Conservation (phyloP, 2,329 filamentous ascomycete species). For the Aspergillus tamarii region DNA sequence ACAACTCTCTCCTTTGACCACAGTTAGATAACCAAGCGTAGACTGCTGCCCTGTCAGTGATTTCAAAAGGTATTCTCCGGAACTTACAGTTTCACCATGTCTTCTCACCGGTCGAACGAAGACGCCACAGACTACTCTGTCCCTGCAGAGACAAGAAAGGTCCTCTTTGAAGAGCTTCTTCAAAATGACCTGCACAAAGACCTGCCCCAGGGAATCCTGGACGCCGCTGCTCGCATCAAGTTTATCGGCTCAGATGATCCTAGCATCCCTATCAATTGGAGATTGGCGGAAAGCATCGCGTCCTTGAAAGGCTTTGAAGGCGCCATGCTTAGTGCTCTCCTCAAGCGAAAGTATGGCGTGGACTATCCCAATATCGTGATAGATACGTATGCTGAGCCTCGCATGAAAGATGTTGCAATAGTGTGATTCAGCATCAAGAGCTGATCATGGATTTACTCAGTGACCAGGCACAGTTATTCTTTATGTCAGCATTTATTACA, state of each 20-base stretch:
- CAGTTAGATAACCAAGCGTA: no score
- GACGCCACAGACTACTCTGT: not conserved
- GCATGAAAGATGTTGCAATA: not conserved
- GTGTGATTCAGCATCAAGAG: no score
- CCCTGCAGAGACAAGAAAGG: not conserved
- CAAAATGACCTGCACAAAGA: not conserved
- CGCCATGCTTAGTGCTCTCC: not conserved
- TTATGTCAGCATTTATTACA: not conserved
- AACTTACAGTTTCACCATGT: no score
- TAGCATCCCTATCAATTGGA: not conserved
- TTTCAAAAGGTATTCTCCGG: no score
- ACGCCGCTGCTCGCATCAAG: not conserved
- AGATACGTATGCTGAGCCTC: not conserved
- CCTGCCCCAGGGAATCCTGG: not conserved
- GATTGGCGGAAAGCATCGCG: not conserved
- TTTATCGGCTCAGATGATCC: not conserved
- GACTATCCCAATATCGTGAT: not conserved
- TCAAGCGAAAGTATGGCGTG: not conserved
- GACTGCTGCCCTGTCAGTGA: no score
- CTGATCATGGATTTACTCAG: not conserved
- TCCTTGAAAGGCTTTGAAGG: not conserved
- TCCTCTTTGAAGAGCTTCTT: not conserved
- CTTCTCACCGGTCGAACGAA: no score
- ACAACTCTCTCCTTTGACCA: no score
- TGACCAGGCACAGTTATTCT: not conserved